These are phyloP conservation scores for Torulaspora maleeae DNA, from an alignment of 805 yeast species.

Conservation along the genomic window DNA sequence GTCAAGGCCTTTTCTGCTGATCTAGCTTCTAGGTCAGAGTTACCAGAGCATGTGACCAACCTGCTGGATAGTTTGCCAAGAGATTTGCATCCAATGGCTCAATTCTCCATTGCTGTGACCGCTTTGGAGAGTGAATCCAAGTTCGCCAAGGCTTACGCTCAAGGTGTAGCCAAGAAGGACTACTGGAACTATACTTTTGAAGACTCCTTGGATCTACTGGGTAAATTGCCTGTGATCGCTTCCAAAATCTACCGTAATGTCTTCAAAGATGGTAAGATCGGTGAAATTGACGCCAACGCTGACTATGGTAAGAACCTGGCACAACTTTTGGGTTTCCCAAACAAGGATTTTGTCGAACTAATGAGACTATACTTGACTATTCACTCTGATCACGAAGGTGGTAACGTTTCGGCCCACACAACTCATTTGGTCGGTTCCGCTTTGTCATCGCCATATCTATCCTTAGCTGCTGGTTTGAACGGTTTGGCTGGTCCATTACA, in stretches of 20 bases:
- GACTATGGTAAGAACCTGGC: slow-evolving; percentile 70
- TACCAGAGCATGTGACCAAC: slow-evolving; percentile 74
- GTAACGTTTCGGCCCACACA: slow-evolving; percentile 83
- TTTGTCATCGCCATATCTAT: slow-evolving; percentile 69
- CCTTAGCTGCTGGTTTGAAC: slow-evolving; percentile 76
- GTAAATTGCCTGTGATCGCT: slow-evolving; percentile 77
- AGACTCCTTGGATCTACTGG: slow-evolving; percentile 73
- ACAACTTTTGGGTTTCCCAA: slow-evolving; percentile 51
- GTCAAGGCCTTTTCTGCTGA: slow-evolving; percentile 67
- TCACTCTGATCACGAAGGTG: slow-evolving; percentile 89
- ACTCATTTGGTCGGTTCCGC: slow-evolving; percentile 85
- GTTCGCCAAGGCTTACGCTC: slow-evolving; percentile 79
- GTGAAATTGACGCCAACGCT: slow-evolving; percentile 45
- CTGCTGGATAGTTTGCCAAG: slow-evolving; percentile 70
- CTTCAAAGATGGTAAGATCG: slow-evolving; percentile 72
- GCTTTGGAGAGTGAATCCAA: slow-evolving; percentile 80
- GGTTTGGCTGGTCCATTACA: slow-evolving; percentile 87
- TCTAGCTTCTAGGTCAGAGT: slow-evolving; percentile 69
- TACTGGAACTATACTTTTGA: slow-evolving; percentile 83
- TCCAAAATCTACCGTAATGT: slow-evolving; percentile 80
- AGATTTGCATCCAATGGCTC: slow-evolving; percentile 84
- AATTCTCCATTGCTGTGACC: slow-evolving; percentile 75
- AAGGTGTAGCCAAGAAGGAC: slow-evolving; percentile 75
- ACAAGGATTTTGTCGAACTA: slow-evolving; percentile 68
- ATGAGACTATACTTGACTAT: slow-evolving; percentile 77